Evolutionary conservation across 345 rosid species (phyloP).

Genomic region (Salix arbutifolia): DNA sequence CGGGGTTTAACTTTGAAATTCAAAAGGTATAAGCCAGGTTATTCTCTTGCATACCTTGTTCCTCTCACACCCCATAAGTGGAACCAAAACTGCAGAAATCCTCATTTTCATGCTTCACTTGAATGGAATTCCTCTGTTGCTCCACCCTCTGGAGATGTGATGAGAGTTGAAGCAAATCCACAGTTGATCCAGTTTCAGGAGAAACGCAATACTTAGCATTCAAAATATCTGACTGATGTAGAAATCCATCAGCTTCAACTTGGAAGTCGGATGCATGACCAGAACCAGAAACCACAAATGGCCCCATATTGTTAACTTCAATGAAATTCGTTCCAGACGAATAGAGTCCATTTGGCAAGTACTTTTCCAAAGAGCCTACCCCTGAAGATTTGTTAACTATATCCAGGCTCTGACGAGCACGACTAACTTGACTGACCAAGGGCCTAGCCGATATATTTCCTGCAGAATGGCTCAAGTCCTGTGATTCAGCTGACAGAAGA

Average conservation of each 20-base stretch:
- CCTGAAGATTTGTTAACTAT: slow-evolving; percentile 26
- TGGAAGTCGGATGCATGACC: slow-evolving; percentile 18
- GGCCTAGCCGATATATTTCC: slow-evolving; percentile 34
- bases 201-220: slow-evolving; percentile 26
- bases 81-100: slow-evolving; percentile 26
- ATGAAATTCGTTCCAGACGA: slow-evolving; percentile 14
- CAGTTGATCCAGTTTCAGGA: slow-evolving; percentile 32
- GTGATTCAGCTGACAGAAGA: slow-evolving; percentile 91
- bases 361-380: slow-evolving; percentile 11
- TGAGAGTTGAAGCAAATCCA: slow-evolving; percentile 52
- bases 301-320: slow-evolving; percentile 8
- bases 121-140: slow-evolving; percentile 37
- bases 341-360: slow-evolving; percentile 3
- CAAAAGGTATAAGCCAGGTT: neutral
- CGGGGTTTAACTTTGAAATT: neutral
- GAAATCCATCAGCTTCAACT: slow-evolving; percentile 19
- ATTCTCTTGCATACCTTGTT: slow-evolving; percentile 15
- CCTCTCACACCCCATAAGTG: slow-evolving; percentile 15
- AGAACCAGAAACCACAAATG: slow-evolving; percentile 16
- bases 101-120: slow-evolving; percentile 30
- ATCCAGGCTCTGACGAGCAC: slow-evolving; percentile 15
- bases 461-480: slow-evolving; percentile 34
- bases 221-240: slow-evolving; percentile 18
- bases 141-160: slow-evolving; percentile 52
- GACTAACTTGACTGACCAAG: slow-evolving; percentile 29